Evolutionary conservation across 208 protist species (phyloP), one percentile per base, ranked within the genome.

Genomic region (Crithidia bombi): DNA sequence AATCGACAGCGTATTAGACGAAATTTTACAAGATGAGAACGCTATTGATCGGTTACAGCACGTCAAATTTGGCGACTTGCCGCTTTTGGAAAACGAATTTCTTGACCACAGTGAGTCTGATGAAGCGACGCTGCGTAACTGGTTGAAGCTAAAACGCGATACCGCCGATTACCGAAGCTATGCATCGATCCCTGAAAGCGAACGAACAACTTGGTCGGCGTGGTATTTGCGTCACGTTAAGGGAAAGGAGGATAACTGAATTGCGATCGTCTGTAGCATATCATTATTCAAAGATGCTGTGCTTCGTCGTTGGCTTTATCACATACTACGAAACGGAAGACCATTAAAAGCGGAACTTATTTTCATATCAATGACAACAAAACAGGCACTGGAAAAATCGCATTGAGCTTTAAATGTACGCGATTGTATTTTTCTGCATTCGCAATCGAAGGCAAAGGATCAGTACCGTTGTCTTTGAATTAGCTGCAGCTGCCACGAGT

Each of bases 141-240:
- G 81, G 84, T 25, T 83, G 44, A 83, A 81, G 59, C 65, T 88
- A 52, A 79, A 86, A 19, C 72, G 77, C 5, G 79, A 86, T 23
- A 87, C 69, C 17, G 73, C 84, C 9, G 85, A 90, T 56, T 93
- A 90, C 49, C 82, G 90, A 65, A 89, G 72, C 54, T 93, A 93
- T 50, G 76, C 78, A 35, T 69, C 85, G 11, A 84, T 90, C 61
- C 87, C 87, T 19, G 81, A 85, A 55, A 71, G 65, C 30, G 87
- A 93, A 44, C 84, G 83, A 15, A 89, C 66, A 21, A 52, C 54
- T 14, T 93, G 84, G 83, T 93, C 87, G 17, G 87, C 87, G 5
- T 93, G 87, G 87, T 93, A 93, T 76, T 62, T 93, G 47, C 82
- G 87, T 30, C 81, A 93, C 61, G 61, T 90, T 12, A 81, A 82